phyloP scores from a whole-genome alignment of 2,329 filamentous ascomycete species.

The Neonectria neomacrospora region DNA sequence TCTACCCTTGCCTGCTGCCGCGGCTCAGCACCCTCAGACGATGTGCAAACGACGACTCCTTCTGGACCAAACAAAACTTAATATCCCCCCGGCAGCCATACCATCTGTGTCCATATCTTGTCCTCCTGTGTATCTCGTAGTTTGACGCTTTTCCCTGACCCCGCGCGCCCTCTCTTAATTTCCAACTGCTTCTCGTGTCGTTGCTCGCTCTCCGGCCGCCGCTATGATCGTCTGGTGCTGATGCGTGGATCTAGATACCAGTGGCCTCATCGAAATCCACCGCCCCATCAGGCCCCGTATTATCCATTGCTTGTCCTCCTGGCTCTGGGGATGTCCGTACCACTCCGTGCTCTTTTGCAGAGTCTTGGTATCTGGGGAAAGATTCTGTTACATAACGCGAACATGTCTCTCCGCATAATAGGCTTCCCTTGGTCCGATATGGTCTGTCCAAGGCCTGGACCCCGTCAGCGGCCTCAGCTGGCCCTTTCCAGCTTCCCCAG shows the following conservation, averaged over 20 bases:
- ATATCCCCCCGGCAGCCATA: background rate
- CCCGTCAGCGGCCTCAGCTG: constrained; percentile 11
- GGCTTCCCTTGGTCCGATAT: constrained; percentile 30
- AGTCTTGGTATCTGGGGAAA: constrained; percentile 30
- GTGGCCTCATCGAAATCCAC: constrained; percentile 30
- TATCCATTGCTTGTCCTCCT: constrained; percentile 6
- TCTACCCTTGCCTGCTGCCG: background rate
- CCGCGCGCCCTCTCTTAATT: background rate
- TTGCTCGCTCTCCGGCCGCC: background rate
- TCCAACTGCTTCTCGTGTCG: background rate
- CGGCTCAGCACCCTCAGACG: constrained; percentile 12
- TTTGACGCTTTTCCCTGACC: background rate
- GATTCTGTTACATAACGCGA: constrained; percentile 33
- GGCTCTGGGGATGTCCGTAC: constrained; percentile 24
- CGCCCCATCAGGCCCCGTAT: constrained; percentile 21
- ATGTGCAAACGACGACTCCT: constrained; percentile 3
- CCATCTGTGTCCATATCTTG: background rate
- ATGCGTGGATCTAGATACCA: constrained; percentile 27
- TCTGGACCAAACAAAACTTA: constrained; percentile 3
- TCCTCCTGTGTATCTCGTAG: background rate
- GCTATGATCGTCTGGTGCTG: constrained; percentile 16
- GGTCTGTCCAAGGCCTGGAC: constrained; percentile 24
- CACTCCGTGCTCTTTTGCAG: constrained; percentile 15
- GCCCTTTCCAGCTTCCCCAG: constrained; percentile 11
- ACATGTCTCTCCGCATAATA: constrained; percentile 32